Base-by-base conservation (phyloP, 148 eudicot genomes). In the Hydrangea macrophylla region DNA sequence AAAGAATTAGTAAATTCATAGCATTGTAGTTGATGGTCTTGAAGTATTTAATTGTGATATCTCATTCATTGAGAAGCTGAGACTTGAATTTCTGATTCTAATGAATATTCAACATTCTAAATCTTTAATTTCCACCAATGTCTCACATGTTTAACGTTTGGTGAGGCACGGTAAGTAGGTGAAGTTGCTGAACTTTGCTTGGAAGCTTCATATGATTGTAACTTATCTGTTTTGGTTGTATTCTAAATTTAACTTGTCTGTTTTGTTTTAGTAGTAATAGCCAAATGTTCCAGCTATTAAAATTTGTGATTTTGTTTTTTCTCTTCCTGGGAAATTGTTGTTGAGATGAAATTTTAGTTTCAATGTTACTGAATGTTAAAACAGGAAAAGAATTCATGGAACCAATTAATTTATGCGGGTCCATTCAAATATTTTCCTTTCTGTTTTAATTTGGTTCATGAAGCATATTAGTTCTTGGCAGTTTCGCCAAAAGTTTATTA, bases 61-160 rank as follows among this genome's bases (percentile, higher is more conserved):
- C 20, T 64, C n/a, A 45, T 7, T 18, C 20, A 33, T n/a, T n/a
- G 35, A 51, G 26, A 13, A 11, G 0, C 9, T 0, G 10, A 24
- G 35, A 7, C 18, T 30, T 51, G 10, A 33, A 22, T 51, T 45
- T 31, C 30, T 65, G 26, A 12, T 6, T 26, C 5, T 3, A 12
- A n/a, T n/a, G n/a, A n/a, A n/a, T 26, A 2, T 22, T 13, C 33
- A 2, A 53, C 32, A 7, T 13, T 31, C n/a, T 31, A 8, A 24
- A 44, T 42, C 17, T 4, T 31, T 30, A 58, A 9, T 58, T 65
- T 51, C 30, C 30, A 51, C 40, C 44, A 35, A 26, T 35, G 60
- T 18, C 59, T 44, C 45, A 66, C 70, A 7, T 54, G 54, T 54
- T 54, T 5, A 35, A 13, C 7, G 22, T 33, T 66, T 65, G 9